Percentiles rank a stretch among this genome's conserved stretches.
Conservation (phyloP, 139 green algal genomes). For the Chlamydomonas eustigma region DNA sequence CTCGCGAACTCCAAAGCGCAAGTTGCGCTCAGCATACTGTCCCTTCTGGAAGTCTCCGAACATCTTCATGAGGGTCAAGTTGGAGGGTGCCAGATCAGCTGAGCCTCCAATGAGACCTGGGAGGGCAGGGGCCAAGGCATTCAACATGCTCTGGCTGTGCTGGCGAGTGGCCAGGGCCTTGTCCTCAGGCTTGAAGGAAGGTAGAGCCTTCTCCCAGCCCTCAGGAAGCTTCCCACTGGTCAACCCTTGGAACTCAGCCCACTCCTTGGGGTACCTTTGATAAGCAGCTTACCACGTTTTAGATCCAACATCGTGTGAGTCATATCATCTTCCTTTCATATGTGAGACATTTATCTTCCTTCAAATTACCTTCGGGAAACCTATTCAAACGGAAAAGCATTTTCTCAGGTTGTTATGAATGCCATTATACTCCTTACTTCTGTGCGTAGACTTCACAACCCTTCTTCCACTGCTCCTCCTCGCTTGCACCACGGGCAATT, state of each 20-base stretch:
- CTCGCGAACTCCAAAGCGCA: slow-evolving; percentile 98
- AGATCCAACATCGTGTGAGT: no score
- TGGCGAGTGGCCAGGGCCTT: slow-evolving; percentile 92
- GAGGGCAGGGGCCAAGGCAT: slow-evolving; percentile 84
- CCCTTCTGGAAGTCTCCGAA: slow-evolving; percentile 98
- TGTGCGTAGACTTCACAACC: slow-evolving; percentile 48
- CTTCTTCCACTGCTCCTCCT: slow-evolving; percentile 78
- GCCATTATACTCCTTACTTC: no score
- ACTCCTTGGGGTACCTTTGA: slow-evolving; percentile 76
- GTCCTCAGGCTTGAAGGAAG: slow-evolving; percentile 88
- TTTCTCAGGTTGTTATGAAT: no score
- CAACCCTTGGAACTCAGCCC: slow-evolving; percentile 78
- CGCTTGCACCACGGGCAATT: slow-evolving; percentile 48
- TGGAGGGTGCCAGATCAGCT: slow-evolving; percentile 96
- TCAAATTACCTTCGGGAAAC: no score
- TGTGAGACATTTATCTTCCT: no score
- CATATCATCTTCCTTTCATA: no score
- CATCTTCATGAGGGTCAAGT: slow-evolving; percentile 99
- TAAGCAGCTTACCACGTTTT: no score
- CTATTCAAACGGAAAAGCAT: no score
- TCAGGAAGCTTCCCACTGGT: slow-evolving; percentile 76
- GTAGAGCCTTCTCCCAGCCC: slow-evolving; percentile 80
- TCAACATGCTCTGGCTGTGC: slow-evolving; percentile 94
- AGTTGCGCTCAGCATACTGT: slow-evolving; percentile 89
- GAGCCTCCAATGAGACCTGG: slow-evolving; percentile 93